A percentile compares a stretch with the other conserved stretches of the same genome.
phyloP scores from a whole-genome alignment of 139 green algal genomes.

The Cymbomonas tetramitiformis region DNA sequence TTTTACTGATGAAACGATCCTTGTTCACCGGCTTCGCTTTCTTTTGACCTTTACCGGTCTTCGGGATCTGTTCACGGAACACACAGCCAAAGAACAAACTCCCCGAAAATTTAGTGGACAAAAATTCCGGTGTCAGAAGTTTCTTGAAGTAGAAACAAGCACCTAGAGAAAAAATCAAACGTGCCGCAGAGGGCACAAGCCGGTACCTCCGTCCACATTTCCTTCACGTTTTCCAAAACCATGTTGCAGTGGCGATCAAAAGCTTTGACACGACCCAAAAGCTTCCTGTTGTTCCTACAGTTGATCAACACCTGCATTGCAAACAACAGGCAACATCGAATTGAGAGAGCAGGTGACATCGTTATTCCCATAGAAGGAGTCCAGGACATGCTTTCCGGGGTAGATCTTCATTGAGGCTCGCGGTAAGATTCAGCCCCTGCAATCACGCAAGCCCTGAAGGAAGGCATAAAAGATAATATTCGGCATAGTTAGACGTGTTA shows the following conservation, averaged over 20 bases:
- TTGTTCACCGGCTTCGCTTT: constrained; percentile 79
- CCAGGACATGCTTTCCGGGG: no score
- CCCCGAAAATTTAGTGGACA: not conserved
- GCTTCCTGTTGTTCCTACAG: constrained; percentile 95
- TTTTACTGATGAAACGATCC: constrained; percentile 93
- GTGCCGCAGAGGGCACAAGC: no score
- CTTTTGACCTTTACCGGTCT: constrained; percentile 75
- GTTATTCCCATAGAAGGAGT: no score
- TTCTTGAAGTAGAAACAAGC: no score
- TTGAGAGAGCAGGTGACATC: no score
- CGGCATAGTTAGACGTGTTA: no score
- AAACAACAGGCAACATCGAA: no score
- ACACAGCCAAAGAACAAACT: not conserved
- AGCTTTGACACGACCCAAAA: constrained; percentile 87
- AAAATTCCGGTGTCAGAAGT: constrained; percentile 3
- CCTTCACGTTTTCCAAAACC: constrained; percentile 96
- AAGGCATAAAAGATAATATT: no score
- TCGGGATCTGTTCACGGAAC: constrained; percentile 56
- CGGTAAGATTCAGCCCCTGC: no score
- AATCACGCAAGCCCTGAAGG: no score
- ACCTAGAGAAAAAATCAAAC: no score
- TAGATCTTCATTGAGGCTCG: no score
- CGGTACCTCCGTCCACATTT: constrained; percentile 95
- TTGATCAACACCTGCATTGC: constrained; percentile 96
- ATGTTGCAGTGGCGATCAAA: constrained; percentile 99